Base-by-base conservation (phyloP, 345 rosid genomes). In the Acer campestre region DNA sequence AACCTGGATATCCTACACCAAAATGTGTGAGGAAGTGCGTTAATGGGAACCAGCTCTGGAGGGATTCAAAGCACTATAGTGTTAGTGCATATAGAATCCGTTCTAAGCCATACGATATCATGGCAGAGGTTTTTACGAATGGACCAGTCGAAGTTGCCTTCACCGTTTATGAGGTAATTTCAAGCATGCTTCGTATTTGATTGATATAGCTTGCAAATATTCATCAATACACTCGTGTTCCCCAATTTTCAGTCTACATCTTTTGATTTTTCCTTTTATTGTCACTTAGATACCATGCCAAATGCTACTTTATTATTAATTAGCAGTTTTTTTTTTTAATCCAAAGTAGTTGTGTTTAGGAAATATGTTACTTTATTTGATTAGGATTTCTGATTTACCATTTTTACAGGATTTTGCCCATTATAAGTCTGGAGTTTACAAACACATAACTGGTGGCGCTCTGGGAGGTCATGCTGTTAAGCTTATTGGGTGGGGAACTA, bases 401-500 rank as follows among this genome's bases (percentile, higher is more conserved):
- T 40, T 67, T 42, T 77, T 29, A 22, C 83, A 96, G 98, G 99
- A 96, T 69, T 96, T 96, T 58, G 99, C 98, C 73, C 97, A 96
- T 78, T 96, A 96, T 76, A 90, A 91, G 81, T 88, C 94, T n/a
- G 99, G 98, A 80, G 95, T 94, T 25, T 94, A 96, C 86, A 92
- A 88, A 85, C 94, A 96, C 78, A 78, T 94, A 65, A 88, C 94
- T 0, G 99, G 98, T 64, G 83, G 62, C 74, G 81, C 77, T 42
- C 55, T 96, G 87, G 99, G 97, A 66, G 98, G 99, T 62, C 98
- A 94, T 81, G 98, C 97, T 65, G 99, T 96, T 76, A 96, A 94
- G 85, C 91, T 94, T 48, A 91, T 96, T 49, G 98, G 99, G 2
- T 96, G 99, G 99, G 99, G 99, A 74, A 92, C 99, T 68, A 79